Base-by-base conservation (phyloP, 2,329 filamentous ascomycete genomes). In the Colletotrichum tropicale region DNA sequence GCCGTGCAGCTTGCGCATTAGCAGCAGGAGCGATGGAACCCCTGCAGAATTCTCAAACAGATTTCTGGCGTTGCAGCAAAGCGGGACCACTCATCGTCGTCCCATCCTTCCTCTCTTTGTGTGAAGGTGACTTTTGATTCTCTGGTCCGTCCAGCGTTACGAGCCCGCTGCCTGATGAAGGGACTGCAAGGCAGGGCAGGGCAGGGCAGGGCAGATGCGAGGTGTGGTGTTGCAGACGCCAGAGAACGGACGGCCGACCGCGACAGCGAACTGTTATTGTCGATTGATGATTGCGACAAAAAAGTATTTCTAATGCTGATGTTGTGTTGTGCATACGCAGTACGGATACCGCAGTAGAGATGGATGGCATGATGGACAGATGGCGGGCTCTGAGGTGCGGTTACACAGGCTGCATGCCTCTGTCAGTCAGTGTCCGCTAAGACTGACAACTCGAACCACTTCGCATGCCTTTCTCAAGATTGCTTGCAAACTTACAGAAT, bases 41-140 rank as follows among this genome's bases (percentile, higher is more conserved):
- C 78, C 74, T 79, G 78, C 78, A 78, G 62, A 67, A 70, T 74
- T 68, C 78, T 79, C 77, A 79, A 80, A 80, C 78, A 79, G n/a
- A 66, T 65, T 65, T 73, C 55, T 69, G 69, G 74, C 38, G 67
- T 77, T 73, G 64, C 70, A 75, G 56, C 70, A 72, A 18, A 56
- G 64, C 73, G 65, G 73, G 62, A 38, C 71, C 71, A 70, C 34
- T 76, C 68, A 43, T 66, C 64, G 24, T 77, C 71, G 56, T 72
- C 68, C 70, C 71, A 71, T 78, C 62, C 55, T 48, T 38, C 38
- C 16, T 61, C 68, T 62, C 56, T 68, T 61, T 58, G 38, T 48
- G 38, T 48, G 38, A 48, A 48, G 9, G 21, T 61, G 21, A 48
- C 66, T 26, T 48, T 66, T 36, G 48, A 36, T 36, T 61, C 28